Evolutionary conservation across 495 filamentous ascomycete species (phyloP).

Genomic region (Xylaria acuta): DNA sequence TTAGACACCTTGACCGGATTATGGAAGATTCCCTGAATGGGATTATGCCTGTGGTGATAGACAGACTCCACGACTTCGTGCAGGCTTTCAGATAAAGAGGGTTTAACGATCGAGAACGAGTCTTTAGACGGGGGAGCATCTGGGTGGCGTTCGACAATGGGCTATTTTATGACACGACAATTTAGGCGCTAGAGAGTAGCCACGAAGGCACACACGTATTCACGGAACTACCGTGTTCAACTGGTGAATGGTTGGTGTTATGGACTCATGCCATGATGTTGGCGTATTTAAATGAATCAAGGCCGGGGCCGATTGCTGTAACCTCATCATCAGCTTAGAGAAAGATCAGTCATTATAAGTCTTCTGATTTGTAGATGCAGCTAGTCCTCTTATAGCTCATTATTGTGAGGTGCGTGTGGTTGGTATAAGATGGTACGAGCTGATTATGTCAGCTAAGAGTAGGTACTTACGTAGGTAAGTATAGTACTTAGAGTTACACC

Average conservation of each 20-base stretch:
- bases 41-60: constrained; percentile 90
- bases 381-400: not conserved
- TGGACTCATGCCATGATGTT: not conserved
- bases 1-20: constrained; percentile 81
- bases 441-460: not conserved
- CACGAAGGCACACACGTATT: not conserved
- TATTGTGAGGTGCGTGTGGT: not conserved
- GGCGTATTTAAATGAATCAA: not conserved
- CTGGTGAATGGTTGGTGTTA: not conserved
- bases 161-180: not conserved
- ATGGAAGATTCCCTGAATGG: constrained; percentile 90
- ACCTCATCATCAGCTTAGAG: not conserved
- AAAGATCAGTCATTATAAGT: not conserved
- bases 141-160: constrained; percentile 19
- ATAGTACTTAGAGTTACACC: too few relatives aligned
- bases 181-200: constrained; percentile 9
- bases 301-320: not conserved
- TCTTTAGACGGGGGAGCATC: constrained; percentile 12
- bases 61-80: constrained; percentile 90
- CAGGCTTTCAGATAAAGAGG: constrained; percentile 77
- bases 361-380: not conserved
- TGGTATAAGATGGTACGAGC: not conserved
- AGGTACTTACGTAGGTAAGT: too few relatives aligned
- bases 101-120: not conserved
- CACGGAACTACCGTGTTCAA: not conserved